Evolutionary conservation across 2,329 filamentous ascomycete species (phyloP), one percentile per base, ranked within the genome.

Genomic region (Furcasterigmium furcatum): DNA sequence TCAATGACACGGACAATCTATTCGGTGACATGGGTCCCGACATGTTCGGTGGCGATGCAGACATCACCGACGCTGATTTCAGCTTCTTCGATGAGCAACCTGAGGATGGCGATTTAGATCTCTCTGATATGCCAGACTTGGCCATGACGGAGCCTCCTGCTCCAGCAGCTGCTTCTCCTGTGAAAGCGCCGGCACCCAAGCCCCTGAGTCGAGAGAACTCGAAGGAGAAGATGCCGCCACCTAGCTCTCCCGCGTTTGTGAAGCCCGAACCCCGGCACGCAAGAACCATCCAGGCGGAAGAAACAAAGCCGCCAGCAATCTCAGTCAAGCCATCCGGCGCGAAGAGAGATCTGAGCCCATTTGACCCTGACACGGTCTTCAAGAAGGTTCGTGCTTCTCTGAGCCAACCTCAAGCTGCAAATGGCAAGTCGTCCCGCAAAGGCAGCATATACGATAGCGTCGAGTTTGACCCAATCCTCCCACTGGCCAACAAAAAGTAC

Each of bases 51-150:
- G 82, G 77, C n/a, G 79, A 83, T n/a, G 77, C 81, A 51, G 80
- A 83, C 52, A 75, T 92, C n/a, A 91, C 85, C 1, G 88, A 94
- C 54, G 87, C 82, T 6, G 88, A 94, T 58, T 92, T 92, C 60
- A 88, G 80, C 59, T 92, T 91, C 62, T 92, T 92, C 54, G 87
- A 92, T 55, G 83, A 86, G 49, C 67, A 76, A 21, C 72, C 76
- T 4, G 70, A 61, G 3, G 65, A 63, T 10, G 62, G 65, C 20
- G 68, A 68, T 35, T 47, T 74, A 34, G 65, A 68, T 27, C 51
- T 66, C 3, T 54, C 66, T 10, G 61, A 56, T 21, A 44, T 67
- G 27, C 50, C 62, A 10, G 59, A 58, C 8, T 53, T 67, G 32
- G 47, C 55, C 14, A 45, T 48, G 41, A 29, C 46, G 12, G 44